These are phyloP conservation scores for Ophiorrhiza pumila DNA, from an alignment of 257 asterid genomes.

Conservation along the genomic window DNA sequence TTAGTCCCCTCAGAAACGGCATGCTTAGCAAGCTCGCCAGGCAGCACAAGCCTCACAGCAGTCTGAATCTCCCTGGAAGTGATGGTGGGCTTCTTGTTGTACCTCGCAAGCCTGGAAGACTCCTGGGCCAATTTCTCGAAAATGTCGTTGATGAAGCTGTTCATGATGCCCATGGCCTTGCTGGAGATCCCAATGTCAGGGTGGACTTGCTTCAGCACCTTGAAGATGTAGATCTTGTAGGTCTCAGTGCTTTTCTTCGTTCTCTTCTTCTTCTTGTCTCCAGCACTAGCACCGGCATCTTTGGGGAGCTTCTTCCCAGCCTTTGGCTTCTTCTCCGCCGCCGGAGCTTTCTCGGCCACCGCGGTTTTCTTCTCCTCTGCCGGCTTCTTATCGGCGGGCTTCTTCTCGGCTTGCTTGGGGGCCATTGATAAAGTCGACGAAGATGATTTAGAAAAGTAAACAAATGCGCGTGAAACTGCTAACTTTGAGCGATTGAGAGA, in stretches of 20 bases:
- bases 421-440: constrained; percentile 20
- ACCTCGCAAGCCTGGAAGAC: too few relatives aligned
- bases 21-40: too few relatives aligned
- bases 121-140: constrained; percentile 30
- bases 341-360: constrained; percentile 16
- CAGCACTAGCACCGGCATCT: constrained; percentile 14
- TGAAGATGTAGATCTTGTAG: constrained; percentile 30
- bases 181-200: constrained; percentile 28
- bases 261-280: constrained; percentile 28
- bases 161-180: constrained; percentile 30
- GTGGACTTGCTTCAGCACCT: too few relatives aligned
- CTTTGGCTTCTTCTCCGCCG: constrained; percentile 30
- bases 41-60: too few relatives aligned
- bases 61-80: too few relatives aligned
- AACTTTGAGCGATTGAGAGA: background rate
- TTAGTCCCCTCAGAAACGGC: too few relatives aligned
- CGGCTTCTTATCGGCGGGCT: constrained; percentile 22
- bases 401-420: constrained; percentile 24
- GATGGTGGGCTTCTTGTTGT: too few relatives aligned
- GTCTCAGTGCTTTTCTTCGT: constrained; percentile 23
- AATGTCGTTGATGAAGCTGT: constrained; percentile 27
- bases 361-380: constrained; percentile 19
- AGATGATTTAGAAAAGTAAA: background rate
- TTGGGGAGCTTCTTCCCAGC: constrained; percentile 23
- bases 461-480: background rate